These are phyloP conservation scores for Tricholoma matsutake DNA, from an alignment of 768 basidiomycete species.

Conservation along the genomic window DNA sequence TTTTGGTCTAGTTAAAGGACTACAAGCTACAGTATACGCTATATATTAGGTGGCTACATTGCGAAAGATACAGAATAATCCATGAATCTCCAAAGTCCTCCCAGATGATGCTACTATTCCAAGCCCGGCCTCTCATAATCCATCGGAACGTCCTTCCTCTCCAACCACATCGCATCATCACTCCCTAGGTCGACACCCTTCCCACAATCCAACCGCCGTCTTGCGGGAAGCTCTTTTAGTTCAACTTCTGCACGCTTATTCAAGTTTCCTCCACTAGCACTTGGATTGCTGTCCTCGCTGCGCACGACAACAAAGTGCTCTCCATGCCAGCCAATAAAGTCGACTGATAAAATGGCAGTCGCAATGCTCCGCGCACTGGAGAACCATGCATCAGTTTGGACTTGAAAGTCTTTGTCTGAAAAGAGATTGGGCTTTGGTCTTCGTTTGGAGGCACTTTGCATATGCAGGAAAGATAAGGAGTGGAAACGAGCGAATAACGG, in stretches of 20 bases:
- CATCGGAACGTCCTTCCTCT: constrained; percentile 73
- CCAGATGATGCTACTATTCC: constrained; percentile 16
- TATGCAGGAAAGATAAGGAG: constrained; percentile 56
- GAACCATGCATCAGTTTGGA: constrained; percentile 57
- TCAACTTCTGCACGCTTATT: constrained; percentile 28
- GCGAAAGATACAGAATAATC: neutral
- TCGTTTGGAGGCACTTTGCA: constrained; percentile 43
- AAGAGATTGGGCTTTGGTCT: constrained; percentile 56
- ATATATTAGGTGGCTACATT: neutral
- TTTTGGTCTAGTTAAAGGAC: too few species aligned
- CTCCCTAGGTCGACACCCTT: constrained; percentile 64
- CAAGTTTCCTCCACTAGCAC: constrained; percentile 3
- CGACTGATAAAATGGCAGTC: constrained; percentile 45
- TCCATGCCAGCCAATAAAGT: constrained; percentile 73
- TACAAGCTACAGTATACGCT: too few species aligned
- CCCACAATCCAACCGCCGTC: constrained; percentile 58
- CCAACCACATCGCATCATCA: constrained; percentile 62
- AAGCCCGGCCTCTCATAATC: constrained; percentile 65
- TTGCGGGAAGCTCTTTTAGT: constrained; percentile 58
- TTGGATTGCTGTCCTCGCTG: constrained; percentile 11
- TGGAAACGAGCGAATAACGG: constrained; percentile 43
- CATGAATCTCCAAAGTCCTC: neutral
- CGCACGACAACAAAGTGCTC: constrained; percentile 67
- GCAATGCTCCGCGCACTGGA: constrained; percentile 51
- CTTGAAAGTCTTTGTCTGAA: constrained; percentile 55